phyloP scores from a whole-genome alignment of 2,329 filamentous ascomycete species.

The Curvularia sp. region DNA sequence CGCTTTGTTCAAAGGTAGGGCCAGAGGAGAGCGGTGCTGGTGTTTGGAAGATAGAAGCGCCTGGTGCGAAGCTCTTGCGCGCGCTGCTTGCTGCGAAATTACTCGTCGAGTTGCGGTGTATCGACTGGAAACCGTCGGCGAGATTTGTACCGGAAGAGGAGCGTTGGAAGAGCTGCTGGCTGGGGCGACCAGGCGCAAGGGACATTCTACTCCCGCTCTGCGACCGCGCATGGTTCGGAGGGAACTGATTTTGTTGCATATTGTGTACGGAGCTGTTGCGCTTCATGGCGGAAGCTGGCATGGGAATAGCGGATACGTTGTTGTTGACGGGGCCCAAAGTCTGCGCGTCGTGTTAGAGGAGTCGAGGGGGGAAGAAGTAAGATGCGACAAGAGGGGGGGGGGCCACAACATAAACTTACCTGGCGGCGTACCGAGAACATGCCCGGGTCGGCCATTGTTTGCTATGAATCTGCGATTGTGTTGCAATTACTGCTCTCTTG shows the following conservation, averaged over 20 bases:
- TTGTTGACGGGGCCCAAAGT: slow-evolving; percentile 86
- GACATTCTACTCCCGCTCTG: slow-evolving; percentile 85
- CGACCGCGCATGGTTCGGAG: slow-evolving; percentile 74
- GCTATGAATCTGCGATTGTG: slow-evolving; percentile 14
- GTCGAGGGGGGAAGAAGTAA: slow-evolving; percentile 8
- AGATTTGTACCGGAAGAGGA: slow-evolving; percentile 84
- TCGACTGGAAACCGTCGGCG: slow-evolving; percentile 82
- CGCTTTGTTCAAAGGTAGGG: slow-evolving; percentile 62
- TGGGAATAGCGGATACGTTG: slow-evolving; percentile 79
- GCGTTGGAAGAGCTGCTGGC: slow-evolving; percentile 85
- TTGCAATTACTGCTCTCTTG: slow-evolving; percentile 4
- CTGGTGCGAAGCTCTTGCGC: slow-evolving; percentile 75
- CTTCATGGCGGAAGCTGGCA: slow-evolving; percentile 93
- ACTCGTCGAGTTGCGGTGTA: slow-evolving; percentile 82
- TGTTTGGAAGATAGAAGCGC: slow-evolving; percentile 57
- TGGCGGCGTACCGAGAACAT: slow-evolving; percentile 93
- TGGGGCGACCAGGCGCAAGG: slow-evolving; percentile 79
- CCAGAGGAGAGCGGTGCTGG: slow-evolving; percentile 54
- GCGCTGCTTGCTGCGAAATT: slow-evolving; percentile 65
- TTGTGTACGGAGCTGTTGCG: slow-evolving; percentile 81
- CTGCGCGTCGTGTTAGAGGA: slow-evolving; percentile 56
- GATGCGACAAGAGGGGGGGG: slow-evolving; percentile 23
- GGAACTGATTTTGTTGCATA: slow-evolving; percentile 61
- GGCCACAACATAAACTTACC: slow-evolving; percentile 61
- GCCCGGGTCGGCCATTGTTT: slow-evolving; percentile 57